Percentiles rank a stretch among this genome's conserved stretches.
Conservation (phyloP, 768 basidiomycete genomes). For the Podaxis pistillaris region DNA sequence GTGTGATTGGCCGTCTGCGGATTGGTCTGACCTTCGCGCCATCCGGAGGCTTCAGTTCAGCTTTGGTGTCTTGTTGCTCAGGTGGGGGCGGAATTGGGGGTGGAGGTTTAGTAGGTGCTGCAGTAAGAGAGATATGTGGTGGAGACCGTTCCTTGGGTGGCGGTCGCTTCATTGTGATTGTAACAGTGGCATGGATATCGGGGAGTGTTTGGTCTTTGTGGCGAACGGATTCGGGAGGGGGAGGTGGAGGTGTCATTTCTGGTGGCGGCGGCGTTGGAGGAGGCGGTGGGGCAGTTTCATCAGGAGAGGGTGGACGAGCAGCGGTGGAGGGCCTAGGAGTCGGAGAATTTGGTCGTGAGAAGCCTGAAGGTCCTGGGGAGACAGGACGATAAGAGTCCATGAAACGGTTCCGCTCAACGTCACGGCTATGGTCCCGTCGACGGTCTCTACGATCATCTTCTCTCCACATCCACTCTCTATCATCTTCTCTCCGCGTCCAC, state of each 20-base stretch:
- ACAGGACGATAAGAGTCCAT: conserved; percentile 23
- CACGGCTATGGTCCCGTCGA: conserved; percentile 20
- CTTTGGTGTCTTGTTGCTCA: conserved; percentile 19
- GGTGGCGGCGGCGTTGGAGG: conserved; percentile 22
- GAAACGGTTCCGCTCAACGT: conserved; percentile 23
- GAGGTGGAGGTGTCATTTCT: conserved; percentile 18
- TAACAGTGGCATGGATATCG: conserved; percentile 1
- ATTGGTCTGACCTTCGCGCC: conserved; percentile 24
- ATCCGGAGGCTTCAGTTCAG: conserved; percentile 24
- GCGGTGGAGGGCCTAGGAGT: conserved; percentile 16
- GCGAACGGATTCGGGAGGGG: conserved; percentile 20
- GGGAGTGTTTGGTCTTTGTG: conserved; percentile 15
- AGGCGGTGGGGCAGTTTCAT: conserved; percentile 12
- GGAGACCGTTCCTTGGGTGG: conserved; percentile 19
- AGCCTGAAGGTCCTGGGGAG: conserved; percentile 19
- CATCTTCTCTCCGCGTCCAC: conserved; percentile 25
- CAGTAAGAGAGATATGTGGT: conserved; percentile 26
- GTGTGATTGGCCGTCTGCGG: conserved; percentile 36
- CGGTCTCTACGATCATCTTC: conserved; percentile 23
- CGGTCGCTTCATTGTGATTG: conserved; percentile 7
- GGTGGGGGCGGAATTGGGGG: conserved; percentile 22
- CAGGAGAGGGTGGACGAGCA: conserved; percentile 21
- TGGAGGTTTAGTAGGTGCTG: conserved; percentile 29
- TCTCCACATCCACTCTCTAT: conserved; percentile 22
- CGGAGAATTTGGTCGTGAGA: conserved; percentile 21